A percentile compares a stretch with the other conserved stretches of the same genome.
phyloP scores from a whole-genome alignment of 208 protist genomes.

The Trypanosoma melophagium region DNA sequence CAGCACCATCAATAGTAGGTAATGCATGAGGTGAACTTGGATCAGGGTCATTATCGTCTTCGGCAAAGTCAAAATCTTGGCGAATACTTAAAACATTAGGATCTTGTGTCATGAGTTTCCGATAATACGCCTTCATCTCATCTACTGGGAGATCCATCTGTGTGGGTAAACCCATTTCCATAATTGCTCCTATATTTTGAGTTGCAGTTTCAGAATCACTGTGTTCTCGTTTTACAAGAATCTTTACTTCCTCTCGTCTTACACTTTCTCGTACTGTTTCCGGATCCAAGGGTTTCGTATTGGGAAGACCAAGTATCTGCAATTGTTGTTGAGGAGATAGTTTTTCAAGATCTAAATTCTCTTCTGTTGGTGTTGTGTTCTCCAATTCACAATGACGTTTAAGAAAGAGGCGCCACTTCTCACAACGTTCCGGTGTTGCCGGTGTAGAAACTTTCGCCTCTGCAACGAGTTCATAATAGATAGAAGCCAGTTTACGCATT shows the following conservation, averaged over 20 bases:
- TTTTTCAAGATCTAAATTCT: conserved; percentile 53
- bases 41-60: background rate
- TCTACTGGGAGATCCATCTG: conserved; percentile 23
- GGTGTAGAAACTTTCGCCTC: conserved; percentile 80
- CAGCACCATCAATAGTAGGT: background rate
- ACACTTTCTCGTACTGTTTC: conserved; percentile 62
- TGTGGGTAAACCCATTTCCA: conserved; percentile 6
- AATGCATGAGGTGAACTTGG: conserved; percentile 12
- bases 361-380: conserved; percentile 46
- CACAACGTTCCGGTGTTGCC: conserved; percentile 70
- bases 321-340: conserved; percentile 76
- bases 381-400: conserved; percentile 73
- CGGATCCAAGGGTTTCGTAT: conserved; percentile 72
- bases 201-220: conserved; percentile 1
- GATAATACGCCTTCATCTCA: conserved; percentile 51
- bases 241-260: conserved; percentile 68
- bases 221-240: conserved; percentile 61
- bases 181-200: background rate
- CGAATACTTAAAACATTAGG: conserved; percentile 62
- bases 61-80: conserved; percentile 70
- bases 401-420: conserved; percentile 81
- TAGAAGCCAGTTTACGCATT: conserved; percentile 73
- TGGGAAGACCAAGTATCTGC: conserved; percentile 74
- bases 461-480: conserved; percentile 85
- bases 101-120: conserved; percentile 57